Evolutionary conservation across 495 filamentous ascomycete species (phyloP).

Genomic region (Sordaria brevicollis): DNA sequence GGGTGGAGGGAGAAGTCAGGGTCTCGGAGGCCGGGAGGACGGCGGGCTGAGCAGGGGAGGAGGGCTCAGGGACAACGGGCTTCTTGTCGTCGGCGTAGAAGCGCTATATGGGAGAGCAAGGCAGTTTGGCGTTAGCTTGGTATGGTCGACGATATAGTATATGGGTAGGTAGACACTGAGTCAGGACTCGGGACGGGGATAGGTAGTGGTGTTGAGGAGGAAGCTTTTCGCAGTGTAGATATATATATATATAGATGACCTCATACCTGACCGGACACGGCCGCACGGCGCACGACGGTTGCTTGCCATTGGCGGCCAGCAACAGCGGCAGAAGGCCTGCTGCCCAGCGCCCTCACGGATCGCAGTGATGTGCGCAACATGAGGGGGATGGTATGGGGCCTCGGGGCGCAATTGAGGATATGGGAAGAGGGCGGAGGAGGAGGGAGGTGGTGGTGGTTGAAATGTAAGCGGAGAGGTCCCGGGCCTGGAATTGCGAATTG

Average conservation of each 20-base stretch:
- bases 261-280: slow-evolving; percentile 22
- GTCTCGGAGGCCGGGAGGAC: slow-evolving; percentile 51
- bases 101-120: slow-evolving; percentile 29
- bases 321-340: slow-evolving; percentile 36
- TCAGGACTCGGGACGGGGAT: background rate
- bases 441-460: slow-evolving; percentile 22
- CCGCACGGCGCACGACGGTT: slow-evolving; percentile 22
- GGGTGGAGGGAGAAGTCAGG: slow-evolving; percentile 37
- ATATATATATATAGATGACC: slow-evolving; percentile 9
- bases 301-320: slow-evolving; percentile 47
- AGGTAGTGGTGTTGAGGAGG: background rate
- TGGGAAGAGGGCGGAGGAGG: slow-evolving; percentile 10
- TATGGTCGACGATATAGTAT: slow-evolving; percentile 3
- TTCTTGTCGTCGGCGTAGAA: slow-evolving; percentile 49
- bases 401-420: slow-evolving; percentile 24
- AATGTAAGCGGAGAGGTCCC: slow-evolving; percentile 25
- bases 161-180: background rate
- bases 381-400: slow-evolving; percentile 41
- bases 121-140: background rate
- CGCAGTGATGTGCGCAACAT: slow-evolving; percentile 61
- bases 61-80: slow-evolving; percentile 31
- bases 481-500: slow-evolving; percentile 17
- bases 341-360: slow-evolving; percentile 44
- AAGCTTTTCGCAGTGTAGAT: background rate
- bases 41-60: slow-evolving; percentile 37